phyloP scores from a whole-genome alignment of 1,284 basidiomycete genomes.

The Ustilago lituana region DNA sequence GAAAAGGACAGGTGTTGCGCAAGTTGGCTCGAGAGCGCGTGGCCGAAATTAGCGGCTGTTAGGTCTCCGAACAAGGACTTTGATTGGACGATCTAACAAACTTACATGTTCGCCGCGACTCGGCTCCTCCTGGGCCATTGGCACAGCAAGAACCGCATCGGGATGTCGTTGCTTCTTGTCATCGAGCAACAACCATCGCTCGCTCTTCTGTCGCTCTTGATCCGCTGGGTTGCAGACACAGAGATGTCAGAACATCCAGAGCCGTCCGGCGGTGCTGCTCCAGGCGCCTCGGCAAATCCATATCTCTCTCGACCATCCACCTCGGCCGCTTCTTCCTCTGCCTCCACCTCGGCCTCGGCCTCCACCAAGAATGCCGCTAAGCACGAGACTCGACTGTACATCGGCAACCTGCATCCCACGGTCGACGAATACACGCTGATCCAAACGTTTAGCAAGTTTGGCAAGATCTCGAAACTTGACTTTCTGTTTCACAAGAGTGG shows the following conservation, averaged over 20 bases:
- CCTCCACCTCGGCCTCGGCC: not conserved
- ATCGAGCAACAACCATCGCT: too few species aligned
- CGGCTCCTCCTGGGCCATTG: too few species aligned
- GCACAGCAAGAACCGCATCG: too few species aligned
- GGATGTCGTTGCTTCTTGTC: too few species aligned
- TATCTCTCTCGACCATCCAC: slow-evolving; percentile 28
- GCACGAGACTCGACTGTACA: slow-evolving; percentile 75
- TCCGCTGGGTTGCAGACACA: too few species aligned
- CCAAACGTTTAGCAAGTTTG: slow-evolving; percentile 87
- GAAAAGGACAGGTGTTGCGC: too few species aligned
- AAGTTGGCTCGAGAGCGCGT: slow-evolving; percentile 33
- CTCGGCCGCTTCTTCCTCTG: not conserved
- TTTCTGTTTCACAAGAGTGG: slow-evolving; percentile 95
- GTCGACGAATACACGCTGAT: slow-evolving; percentile 88
- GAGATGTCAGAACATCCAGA: slow-evolving; percentile 2
- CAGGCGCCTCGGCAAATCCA: not conserved
- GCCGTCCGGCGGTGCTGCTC: not conserved
- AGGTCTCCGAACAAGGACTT: too few species aligned
- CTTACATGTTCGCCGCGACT: too few species aligned
- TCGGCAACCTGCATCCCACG: slow-evolving; percentile 86
- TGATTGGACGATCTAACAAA: too few species aligned
- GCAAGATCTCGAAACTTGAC: slow-evolving; percentile 89
- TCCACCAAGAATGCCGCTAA: slow-evolving; percentile 2
- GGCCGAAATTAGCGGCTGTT: too few species aligned
- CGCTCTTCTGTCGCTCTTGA: too few species aligned